Percentiles rank a stretch among this genome's conserved stretches.
Evolutionary conservation across 768 basidiomycete genomes (phyloP).

Genomic region (Tylopilus vinaceipallidus): DNA sequence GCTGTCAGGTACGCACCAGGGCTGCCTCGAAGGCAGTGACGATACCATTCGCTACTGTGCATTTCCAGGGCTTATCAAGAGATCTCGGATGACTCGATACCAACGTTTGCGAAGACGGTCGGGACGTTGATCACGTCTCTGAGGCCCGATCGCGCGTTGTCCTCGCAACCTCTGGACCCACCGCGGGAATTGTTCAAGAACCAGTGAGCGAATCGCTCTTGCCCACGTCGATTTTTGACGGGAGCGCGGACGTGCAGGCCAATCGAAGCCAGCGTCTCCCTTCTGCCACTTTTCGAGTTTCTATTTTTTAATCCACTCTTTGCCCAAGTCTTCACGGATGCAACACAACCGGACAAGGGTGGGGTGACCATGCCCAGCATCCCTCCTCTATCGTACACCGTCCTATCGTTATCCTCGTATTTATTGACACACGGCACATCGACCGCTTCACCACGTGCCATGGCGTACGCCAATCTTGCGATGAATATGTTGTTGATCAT

Average conservation of each 20-base stretch:
- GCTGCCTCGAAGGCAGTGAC: neutral
- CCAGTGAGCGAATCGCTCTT: slow-evolving; percentile 39
- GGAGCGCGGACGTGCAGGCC: slow-evolving; percentile 44
- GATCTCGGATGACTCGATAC: slow-evolving; percentile 50
- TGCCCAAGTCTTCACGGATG: slow-evolving; percentile 43
- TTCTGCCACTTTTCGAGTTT: slow-evolving; percentile 64
- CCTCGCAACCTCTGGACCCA: slow-evolving; percentile 43
- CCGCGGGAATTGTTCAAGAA: slow-evolving; percentile 55
- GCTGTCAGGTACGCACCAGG: slow-evolving; percentile 45
- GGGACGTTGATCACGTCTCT: slow-evolving; percentile 51
- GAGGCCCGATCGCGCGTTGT: slow-evolving; percentile 53
- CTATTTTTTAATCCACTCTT: slow-evolving; percentile 51
- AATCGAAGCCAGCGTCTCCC: slow-evolving; percentile 54
- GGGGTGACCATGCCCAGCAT: slow-evolving; percentile 18
- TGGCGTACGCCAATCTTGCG: slow-evolving; percentile 59
- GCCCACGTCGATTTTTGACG: neutral
- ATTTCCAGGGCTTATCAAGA: slow-evolving; percentile 52
- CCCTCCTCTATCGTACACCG: slow-evolving; percentile 43
- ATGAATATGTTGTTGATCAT: slow-evolving; percentile 52
- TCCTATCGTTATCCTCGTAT: slow-evolving; percentile 63
- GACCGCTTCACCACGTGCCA: slow-evolving; percentile 51
- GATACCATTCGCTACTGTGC: neutral
- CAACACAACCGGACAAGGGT: slow-evolving; percentile 29
- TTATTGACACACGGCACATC: slow-evolving; percentile 67
- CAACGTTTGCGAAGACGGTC: slow-evolving; percentile 49